Base-by-base conservation (phyloP, 148 eudicot genomes). In the Amaranthus palmeri region DNA sequence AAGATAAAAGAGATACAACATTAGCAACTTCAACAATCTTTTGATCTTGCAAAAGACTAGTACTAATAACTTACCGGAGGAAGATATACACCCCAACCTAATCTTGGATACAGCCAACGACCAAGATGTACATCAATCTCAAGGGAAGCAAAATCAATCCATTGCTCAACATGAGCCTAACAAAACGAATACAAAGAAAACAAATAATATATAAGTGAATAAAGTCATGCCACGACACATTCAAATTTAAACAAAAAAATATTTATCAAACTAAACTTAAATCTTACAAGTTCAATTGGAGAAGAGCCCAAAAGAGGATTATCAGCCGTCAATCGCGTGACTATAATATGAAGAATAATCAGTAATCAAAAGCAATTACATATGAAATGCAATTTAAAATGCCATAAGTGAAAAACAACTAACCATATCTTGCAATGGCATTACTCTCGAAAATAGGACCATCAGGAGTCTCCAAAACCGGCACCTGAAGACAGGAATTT, bases 341-440 rank as follows among this genome's bases (percentile, higher is more conserved):
- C 92, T 88, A 79, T 77, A 73, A 36, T 62, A 69, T 44, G 25
- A 13, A 41, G 60, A 7, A 8, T 25, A 42, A 25, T 25, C 36
- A 25, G 46, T 36, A 10, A 44, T 58, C 25, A 70, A 70, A 44
- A 10, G 36, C 36, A 25, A 25, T 74, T 59, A 41, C 62, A 61
- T 8, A 68, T 25, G 2, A 25, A 25, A 25, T 25, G 13, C 45
- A n/a, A 13, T 55, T 10, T 69, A 64, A 14, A 62, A 54, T 50
- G 77, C 72, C 64, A 44, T 41, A 73, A 77, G 8, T 4, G 51
- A 57, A 3, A 15, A 8, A 68, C 13, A 68, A 74, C 61, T 58
- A 88, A 25, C 93, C 87, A 80, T 88, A 88, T 62, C 85, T 88
- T 2, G 93, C 90, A 49, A 88, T 88, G 15, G 93, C 93, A 81